phyloP scores from a whole-genome alignment of 345 rosid species.

The Salix caprea region DNA sequence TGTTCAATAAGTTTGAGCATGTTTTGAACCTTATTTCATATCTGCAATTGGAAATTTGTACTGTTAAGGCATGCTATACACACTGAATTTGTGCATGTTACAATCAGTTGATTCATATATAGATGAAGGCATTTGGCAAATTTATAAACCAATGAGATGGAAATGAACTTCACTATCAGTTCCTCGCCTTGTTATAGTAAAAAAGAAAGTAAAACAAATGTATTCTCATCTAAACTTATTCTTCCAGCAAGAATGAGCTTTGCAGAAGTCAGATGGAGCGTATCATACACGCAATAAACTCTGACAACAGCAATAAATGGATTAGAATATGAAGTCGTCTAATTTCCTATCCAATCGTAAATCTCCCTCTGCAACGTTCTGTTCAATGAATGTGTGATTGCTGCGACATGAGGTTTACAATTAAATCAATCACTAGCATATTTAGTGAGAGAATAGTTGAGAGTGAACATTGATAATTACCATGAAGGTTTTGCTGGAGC shows the following conservation, averaged over 20 bases:
- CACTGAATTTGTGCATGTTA: no score
- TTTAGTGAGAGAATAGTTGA: background rate
- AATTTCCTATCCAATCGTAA: background rate
- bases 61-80: no score
- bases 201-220: background rate
- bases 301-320: no score
- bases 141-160: background rate
- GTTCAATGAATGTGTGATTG: background rate
- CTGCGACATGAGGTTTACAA: background rate
- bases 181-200: background rate
- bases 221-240: background rate
- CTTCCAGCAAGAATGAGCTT: background rate
- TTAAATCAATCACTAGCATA: background rate
- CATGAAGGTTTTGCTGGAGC: constrained; percentile 75
- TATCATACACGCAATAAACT: no score
- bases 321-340: background rate
- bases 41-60: constrained; percentile 29
- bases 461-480: constrained; percentile 14
- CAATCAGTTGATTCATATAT: background rate
- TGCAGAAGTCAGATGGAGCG: background rate
- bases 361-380: no score
- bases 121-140: background rate
- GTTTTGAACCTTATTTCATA: constrained; percentile 56
- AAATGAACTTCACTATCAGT: background rate
- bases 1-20: constrained; percentile 62